Evolutionary conservation across 495 filamentous ascomycete species (phyloP), one percentile per base, ranked within the genome.

Genomic region (Penicillium paxilli): DNA sequence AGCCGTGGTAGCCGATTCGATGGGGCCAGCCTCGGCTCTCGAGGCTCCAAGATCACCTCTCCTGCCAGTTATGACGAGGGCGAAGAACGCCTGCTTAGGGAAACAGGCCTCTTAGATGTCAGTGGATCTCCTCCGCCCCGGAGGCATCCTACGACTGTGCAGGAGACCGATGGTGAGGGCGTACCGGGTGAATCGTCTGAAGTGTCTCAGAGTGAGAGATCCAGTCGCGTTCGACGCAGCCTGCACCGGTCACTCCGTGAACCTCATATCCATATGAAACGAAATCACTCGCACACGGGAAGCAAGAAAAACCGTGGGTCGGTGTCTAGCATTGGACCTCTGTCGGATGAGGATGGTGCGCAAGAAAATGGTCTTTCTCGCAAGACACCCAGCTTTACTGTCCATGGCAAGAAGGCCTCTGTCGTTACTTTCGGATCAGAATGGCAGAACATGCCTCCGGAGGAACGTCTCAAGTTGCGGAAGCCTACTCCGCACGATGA

Each of bases 351-450:
- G 56, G 67, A 60, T 25, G 58, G 45, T 12, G 47, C 52, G 20
- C 76, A 21, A 58, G 73, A 83, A 44, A 77, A 75, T 67, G 83
- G 86, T 9, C 79, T 98, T 8, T 71, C 86, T 12, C 83, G 94
- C 16, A 88, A 87, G 22, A 83, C 87, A 10, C 90, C 91, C 10
- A 95, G 88, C 58, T 98, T 98, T 66, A 96, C 91, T 5, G 87
- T 98, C 4, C 94, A 98, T 64, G 94, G 94, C 49, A 98, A 98
- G 76, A 98, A 98, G 69, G 94, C 94, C 2, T 96, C 91, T 0
- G 88, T 98, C 45, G 87, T 98, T 54, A 96, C 90, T 23, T 96
- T 98, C 68, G 92, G 92, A 7, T 87, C 85, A 32, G 95, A 97
- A 59, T 88, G 95, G 79, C 86, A 94, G 62, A 86, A 80, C 59